phyloP scores from a whole-genome alignment of 75 land plant species.

The Selaginella moellendorffii region DNA sequence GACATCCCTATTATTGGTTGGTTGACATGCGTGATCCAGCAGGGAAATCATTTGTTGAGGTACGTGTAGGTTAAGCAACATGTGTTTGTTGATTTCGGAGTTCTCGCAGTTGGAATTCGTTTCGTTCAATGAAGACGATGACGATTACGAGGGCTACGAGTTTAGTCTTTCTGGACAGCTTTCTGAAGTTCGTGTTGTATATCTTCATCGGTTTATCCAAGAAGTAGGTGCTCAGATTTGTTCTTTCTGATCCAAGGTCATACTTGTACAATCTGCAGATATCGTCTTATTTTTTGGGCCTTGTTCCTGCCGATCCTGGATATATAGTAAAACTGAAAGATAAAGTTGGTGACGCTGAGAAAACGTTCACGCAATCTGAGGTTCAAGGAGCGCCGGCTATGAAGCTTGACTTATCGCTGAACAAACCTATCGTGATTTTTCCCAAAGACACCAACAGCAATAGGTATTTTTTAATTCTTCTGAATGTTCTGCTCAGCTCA shows the following conservation, averaged over 20 bases:
- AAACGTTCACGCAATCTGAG: constrained; percentile 55
- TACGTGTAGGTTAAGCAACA: constrained; percentile 11
- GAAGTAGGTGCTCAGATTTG: constrained; percentile 37
- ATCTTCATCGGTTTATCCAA: constrained; percentile 79
- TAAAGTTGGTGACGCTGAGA: constrained; percentile 64
- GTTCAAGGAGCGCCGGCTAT: constrained; percentile 89
- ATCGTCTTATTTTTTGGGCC: constrained; percentile 72
- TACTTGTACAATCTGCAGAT: constrained; percentile 28
- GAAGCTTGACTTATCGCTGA: constrained; percentile 67
- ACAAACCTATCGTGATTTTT: constrained; percentile 80
- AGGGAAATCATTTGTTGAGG: constrained; percentile 92
- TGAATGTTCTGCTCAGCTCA: too few species aligned
- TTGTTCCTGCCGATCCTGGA: constrained; percentile 50
- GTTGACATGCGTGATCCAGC: constrained; percentile 92
- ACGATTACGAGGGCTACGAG: constrained; percentile 83
- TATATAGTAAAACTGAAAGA: constrained; percentile 62
- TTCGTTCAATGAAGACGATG: constrained; percentile 67
- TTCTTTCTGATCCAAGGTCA: background rate
- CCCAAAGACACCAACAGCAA: constrained; percentile 64
- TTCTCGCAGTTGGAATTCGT: constrained; percentile 58
- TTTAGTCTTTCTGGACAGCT: constrained; percentile 78
- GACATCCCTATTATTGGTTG: constrained; percentile 64
- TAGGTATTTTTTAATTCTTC: too few species aligned
- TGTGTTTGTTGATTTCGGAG: background rate
- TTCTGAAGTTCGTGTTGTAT: constrained; percentile 86